Conservation (phyloP, 129 eudicot genomes). For the Centella asiatica region DNA sequence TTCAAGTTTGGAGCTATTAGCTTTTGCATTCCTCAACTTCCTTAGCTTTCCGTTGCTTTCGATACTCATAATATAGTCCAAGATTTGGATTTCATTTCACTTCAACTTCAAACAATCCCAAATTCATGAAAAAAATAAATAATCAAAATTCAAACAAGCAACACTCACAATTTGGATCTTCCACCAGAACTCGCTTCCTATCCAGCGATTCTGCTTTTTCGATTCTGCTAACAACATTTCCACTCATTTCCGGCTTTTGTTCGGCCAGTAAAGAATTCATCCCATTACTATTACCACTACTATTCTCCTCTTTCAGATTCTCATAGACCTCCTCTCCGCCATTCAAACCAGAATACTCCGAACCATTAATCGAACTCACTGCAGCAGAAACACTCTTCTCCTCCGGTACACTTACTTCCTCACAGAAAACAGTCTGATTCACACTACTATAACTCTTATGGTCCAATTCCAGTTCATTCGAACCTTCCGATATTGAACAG, state of each 20-base stretch:
- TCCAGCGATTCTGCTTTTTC: slow-evolving; percentile 55
- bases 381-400: slow-evolving; percentile 19
- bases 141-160: neutral
- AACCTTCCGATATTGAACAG: slow-evolving; percentile 12
- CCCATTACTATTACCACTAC: slow-evolving; percentile 15
- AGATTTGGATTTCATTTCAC: neutral
- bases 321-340: slow-evolving; percentile 31
- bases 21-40: neutral
- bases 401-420: slow-evolving; percentile 23
- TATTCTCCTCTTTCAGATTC: slow-evolving; percentile 24
- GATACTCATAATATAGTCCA: neutral
- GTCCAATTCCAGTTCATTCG: slow-evolving; percentile 8
- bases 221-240: slow-evolving; percentile 36
- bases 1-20: neutral
- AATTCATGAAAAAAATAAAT: neutral
- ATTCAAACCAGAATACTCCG: slow-evolving; percentile 20
- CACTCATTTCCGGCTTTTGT: slow-evolving; percentile 32
- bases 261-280: slow-evolving; percentile 17
- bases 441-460: slow-evolving; percentile 20
- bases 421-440: slow-evolving; percentile 29
- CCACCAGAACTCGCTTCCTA: slow-evolving; percentile 63
- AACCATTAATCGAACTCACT: slow-evolving; percentile 25
- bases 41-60: neutral
- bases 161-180: slow-evolving; percentile 56
- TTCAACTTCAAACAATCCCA: neutral